phyloP scores from a whole-genome alignment of 495 filamentous ascomycete genomes.

The Cudoniella acicularis region DNA sequence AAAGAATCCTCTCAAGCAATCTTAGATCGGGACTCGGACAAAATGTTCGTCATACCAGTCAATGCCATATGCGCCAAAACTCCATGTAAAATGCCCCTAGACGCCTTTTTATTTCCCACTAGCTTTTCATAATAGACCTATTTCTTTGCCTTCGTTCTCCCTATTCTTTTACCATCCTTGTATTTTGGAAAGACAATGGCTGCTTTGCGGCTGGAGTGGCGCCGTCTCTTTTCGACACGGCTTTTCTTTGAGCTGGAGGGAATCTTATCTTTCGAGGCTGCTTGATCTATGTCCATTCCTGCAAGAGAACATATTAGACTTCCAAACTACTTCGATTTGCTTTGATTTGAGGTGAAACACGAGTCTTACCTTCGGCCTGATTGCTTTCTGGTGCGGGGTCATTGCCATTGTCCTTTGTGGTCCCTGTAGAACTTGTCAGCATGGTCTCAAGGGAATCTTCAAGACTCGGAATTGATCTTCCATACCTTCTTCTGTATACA shows the following conservation, averaged over 20 bases:
- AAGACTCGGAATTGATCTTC: no score
- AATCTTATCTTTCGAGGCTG: slow-evolving; percentile 24
- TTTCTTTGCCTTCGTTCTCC: slow-evolving; percentile 29
- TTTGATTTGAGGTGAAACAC: background rate
- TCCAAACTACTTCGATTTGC: background rate
- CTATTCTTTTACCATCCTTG: slow-evolving; percentile 39
- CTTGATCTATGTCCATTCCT: slow-evolving; percentile 47
- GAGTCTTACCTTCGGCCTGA: slow-evolving; percentile 8
- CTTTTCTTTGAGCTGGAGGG: slow-evolving; percentile 20
- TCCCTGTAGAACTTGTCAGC: background rate
- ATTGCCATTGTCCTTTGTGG: background rate
- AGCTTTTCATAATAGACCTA: background rate
- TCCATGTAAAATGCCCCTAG: slow-evolving; percentile 9
- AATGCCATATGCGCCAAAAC: no score
- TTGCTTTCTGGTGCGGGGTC: background rate
- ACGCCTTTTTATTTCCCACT: slow-evolving; percentile 10
- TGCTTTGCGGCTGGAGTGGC: slow-evolving; percentile 19
- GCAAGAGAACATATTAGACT: slow-evolving; percentile 3
- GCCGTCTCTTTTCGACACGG: slow-evolving; percentile 41
- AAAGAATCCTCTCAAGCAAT: no score
- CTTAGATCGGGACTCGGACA: no score
- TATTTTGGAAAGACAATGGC: slow-evolving; percentile 43
- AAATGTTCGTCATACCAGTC: no score
- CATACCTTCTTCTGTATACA: slow-evolving; percentile 36
- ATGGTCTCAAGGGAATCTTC: background rate